phyloP scores from a whole-genome alignment of 2,329 filamentous ascomycete genomes.

The Furcasterigmium furcatum region DNA sequence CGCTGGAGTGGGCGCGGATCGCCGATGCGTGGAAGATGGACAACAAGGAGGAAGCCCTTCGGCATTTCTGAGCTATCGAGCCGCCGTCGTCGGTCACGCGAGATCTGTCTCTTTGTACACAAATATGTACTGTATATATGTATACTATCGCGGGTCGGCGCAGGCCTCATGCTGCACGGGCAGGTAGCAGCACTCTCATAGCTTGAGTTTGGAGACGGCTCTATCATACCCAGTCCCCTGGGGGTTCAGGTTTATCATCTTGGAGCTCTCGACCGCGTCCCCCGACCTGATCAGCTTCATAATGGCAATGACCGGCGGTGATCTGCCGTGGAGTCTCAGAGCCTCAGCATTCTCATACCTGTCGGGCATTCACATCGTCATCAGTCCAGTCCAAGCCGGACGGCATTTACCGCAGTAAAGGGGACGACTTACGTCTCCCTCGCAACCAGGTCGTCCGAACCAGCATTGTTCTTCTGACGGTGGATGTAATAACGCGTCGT shows the following conservation, averaged over 20 bases:
- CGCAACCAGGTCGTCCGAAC: slow-evolving; percentile 18
- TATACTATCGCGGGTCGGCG: background rate
- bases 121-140: background rate
- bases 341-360: slow-evolving; percentile 19
- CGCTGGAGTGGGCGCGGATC: background rate
- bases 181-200: no score
- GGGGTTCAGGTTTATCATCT: slow-evolving; percentile 2
- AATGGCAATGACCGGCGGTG: slow-evolving; percentile 14
- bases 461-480: slow-evolving; percentile 13
- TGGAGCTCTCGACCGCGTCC: slow-evolving; percentile 2
- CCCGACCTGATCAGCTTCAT: slow-evolving; percentile 13
- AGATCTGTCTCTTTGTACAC: no score
- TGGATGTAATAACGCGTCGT: slow-evolving; percentile 21
- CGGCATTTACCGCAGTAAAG: background rate
- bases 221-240: slow-evolving; percentile 1
- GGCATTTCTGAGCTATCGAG: no score
- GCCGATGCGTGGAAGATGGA: background rate
- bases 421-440: slow-evolving; percentile 18
- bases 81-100: no score
- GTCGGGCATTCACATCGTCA: background rate
- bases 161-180: no score
- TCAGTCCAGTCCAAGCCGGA: no score
- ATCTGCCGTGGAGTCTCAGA: slow-evolving; percentile 15
- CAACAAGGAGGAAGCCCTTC: background rate
- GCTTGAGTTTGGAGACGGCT: background rate